Base-by-base conservation (phyloP, 257 asterid genomes). In the Scutellaria galericulata region DNA sequence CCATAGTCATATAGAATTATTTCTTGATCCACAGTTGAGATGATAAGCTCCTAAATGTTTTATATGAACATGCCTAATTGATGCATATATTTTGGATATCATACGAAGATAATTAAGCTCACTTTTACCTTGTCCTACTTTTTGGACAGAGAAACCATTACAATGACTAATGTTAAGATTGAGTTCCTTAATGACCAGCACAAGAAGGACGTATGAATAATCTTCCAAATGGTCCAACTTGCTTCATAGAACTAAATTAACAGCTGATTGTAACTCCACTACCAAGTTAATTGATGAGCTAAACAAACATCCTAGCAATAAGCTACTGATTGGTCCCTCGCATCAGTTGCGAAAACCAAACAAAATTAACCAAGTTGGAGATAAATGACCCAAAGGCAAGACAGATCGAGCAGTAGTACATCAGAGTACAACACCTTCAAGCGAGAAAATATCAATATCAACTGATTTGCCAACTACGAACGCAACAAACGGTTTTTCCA, bases 391-490 rank as follows among this genome's bases (percentile, higher is more conserved):
- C 37, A 56, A 56, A 68, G 68, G 55, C 72, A 73, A 31, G 62
- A 20, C 64, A 70, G 64, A 70, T 77, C 77, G 52, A 68, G 76
- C 53, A 42, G 72, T 18, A 24, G 57, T 51, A 40, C 66, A 76
- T 76, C 27, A 35, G 0, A 45, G 52, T n/a, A 6, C 40, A 40
- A 66, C 61, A 64, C 75, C 62, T 53, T 9, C 71, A 69, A 73
- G 68, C 75, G 37, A 53, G 59, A 18, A 39, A 72, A 53, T 56
- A 27, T 5, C 44, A 61, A 5, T 44, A 50, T 22, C n/a, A 14
- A 47, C 18, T 58, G 45, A 24, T 3, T 31, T 20, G 41, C 68
- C 73, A 9, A 56, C 45, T 5, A 10, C 35, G 42, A 40, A 39
- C 18, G 22, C 35, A 63, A 59, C 15, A 18, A 27, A 46, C 75